Evolutionary conservation across 768 basidiomycete genomes (phyloP).

Genomic region (Omphalotus guepiniiformis): DNA sequence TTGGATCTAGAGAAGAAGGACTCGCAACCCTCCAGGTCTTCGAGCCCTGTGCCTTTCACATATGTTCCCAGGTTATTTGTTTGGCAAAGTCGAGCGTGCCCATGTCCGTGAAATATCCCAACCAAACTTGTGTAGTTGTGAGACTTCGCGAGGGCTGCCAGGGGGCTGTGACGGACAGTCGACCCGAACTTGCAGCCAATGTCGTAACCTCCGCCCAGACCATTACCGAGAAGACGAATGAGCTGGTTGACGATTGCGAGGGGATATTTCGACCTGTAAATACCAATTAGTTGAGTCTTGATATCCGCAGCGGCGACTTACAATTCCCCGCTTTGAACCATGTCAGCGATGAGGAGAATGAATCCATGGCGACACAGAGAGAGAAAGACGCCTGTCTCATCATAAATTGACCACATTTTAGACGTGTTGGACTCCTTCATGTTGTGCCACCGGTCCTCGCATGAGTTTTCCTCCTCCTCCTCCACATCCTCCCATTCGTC

Average conservation of each 20-base stretch:
- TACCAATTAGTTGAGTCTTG: background rate
- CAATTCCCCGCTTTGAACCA: too few relatives aligned
- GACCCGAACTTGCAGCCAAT: conserved; percentile 20
- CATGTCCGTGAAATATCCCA: conserved; percentile 3
- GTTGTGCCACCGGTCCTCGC: conserved; percentile 16
- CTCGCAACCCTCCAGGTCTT: background rate
- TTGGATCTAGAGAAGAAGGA: background rate
- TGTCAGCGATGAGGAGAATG: conserved; percentile 17
- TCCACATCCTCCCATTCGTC: background rate
- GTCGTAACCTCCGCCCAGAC: conserved; percentile 16
- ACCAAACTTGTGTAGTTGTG: background rate
- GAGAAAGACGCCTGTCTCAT: conserved; percentile 21
- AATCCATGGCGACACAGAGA: conserved; percentile 22
- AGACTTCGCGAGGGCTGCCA: conserved; percentile 4
- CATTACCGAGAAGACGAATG: conserved; percentile 12
- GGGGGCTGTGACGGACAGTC: conserved; percentile 15
- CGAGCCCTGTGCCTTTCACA: background rate
- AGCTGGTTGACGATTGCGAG: conserved; percentile 16
- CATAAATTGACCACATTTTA: conserved; percentile 18
- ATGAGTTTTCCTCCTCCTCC: conserved; percentile 8
- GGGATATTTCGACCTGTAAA: conserved; percentile 16
- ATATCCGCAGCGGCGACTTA: too few relatives aligned
- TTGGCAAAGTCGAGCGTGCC: conserved; percentile 2
- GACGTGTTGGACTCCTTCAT: conserved; percentile 9
- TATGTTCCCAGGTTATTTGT: background rate